Conservation (phyloP, 2,329 filamentous ascomycete species). For the Domatiomyces catenatus region DNA sequence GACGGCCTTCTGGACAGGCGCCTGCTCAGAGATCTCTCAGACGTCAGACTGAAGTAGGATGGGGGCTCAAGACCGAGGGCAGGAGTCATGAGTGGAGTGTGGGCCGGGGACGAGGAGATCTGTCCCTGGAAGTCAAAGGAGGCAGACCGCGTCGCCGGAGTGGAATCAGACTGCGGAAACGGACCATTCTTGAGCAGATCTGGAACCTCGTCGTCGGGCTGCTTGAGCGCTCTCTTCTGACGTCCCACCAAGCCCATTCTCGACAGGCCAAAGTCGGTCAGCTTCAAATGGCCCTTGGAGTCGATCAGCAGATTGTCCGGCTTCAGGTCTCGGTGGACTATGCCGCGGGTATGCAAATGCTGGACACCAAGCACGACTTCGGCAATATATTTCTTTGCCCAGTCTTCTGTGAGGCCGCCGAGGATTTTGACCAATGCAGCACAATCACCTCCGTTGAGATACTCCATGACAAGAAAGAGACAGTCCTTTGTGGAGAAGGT, state of each 20-base stretch:
- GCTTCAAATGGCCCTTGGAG: conserved; percentile 85
- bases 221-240: conserved; percentile 80
- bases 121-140: conserved; percentile 72
- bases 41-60: conserved; percentile 75
- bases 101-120: conserved; percentile 59
- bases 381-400: conserved; percentile 93
- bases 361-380: conserved; percentile 96
- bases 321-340: conserved; percentile 93
- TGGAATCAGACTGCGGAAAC: conserved; percentile 69
- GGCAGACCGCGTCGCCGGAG: conserved; percentile 79
- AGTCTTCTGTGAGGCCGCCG: conserved; percentile 83
- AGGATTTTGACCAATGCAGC: conserved; percentile 91
- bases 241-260: conserved; percentile 93
- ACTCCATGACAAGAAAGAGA: conserved; percentile 97
- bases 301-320: conserved; percentile 96
- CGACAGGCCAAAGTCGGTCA: conserved; percentile 94
- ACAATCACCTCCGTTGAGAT: conserved; percentile 92
- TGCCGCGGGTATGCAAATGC: conserved; percentile 82
- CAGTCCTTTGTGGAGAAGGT: conserved; percentile 99
- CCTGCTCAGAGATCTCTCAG: conserved; percentile 40
- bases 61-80: conserved; percentile 64
- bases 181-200: conserved; percentile 86
- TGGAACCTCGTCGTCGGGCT: conserved; percentile 65
- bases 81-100: conserved; percentile 77
- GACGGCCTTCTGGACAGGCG: conserved; percentile 56